These are phyloP conservation scores for Diophrys sp. DNA, from an alignment of 73 alveolate species.

Conservation along the genomic window DNA sequence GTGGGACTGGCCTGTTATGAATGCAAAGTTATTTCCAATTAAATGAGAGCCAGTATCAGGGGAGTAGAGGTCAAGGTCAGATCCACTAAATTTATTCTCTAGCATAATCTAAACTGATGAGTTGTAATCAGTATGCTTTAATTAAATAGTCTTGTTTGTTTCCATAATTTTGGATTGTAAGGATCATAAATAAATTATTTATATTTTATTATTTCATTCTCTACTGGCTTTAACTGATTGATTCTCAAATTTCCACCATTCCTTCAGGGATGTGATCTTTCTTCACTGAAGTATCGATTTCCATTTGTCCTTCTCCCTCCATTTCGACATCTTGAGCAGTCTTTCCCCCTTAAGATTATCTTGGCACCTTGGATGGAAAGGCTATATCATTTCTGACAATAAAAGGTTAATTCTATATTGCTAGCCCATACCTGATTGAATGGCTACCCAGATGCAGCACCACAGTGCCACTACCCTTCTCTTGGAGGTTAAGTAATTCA, in stretches of 20 bases:
- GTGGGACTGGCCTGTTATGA: background rate
- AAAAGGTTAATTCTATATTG: slow-evolving; percentile 76
- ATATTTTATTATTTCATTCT: slow-evolving; percentile 3
- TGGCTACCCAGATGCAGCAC: slow-evolving; percentile 77
- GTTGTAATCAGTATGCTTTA: background rate
- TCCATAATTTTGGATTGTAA: background rate
- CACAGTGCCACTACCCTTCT: slow-evolving; percentile 46
- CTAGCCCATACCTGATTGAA: slow-evolving; percentile 76
- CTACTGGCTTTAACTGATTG: too few relatives aligned
- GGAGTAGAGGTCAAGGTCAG: background rate
- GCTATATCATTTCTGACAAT: slow-evolving; percentile 79
- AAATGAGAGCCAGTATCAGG: slow-evolving; percentile 4
- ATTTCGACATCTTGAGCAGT: background rate
- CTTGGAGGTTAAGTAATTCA: slow-evolving; percentile 9
- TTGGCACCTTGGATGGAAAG: slow-evolving; percentile 29
- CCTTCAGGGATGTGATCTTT: too few relatives aligned
- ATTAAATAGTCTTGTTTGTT: background rate
- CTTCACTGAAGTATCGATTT: too few relatives aligned
- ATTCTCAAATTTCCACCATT: background rate
- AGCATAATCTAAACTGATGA: background rate
- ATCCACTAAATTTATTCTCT: background rate
- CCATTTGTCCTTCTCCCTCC: too few relatives aligned
- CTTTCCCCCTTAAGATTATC: background rate
- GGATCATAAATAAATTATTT: slow-evolving; percentile 5
- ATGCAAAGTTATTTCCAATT: slow-evolving; percentile 7